Conservation (phyloP, 345 rosid genomes). For the Corchorus capsularis region DNA sequence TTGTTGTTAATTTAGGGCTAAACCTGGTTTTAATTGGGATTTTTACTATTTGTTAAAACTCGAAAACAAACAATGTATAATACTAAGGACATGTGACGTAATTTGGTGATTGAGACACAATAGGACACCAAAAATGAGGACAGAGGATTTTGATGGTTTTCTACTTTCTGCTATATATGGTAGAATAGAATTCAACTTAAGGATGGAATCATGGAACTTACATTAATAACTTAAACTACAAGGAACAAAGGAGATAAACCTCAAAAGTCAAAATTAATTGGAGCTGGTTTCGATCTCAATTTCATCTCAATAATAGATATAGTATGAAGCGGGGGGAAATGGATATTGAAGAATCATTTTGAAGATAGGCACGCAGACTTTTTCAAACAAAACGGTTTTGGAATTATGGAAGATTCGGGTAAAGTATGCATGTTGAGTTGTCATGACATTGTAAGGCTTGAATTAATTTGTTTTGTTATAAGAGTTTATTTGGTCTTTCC, state of each 20-base stretch:
- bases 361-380: background rate
- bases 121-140: no score
- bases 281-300: no score
- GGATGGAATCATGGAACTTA: slow-evolving; percentile 13
- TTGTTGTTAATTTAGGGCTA: no score
- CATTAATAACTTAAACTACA: background rate
- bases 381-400: slow-evolving; percentile 16
- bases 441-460: background rate
- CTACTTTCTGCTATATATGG: background rate
- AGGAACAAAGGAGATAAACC: background rate
- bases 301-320: no score
- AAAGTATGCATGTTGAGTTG: background rate
- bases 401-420: background rate
- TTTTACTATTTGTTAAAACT: no score
- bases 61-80: no score
- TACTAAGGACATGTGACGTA: no score
- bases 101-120: no score
- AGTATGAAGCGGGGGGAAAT: background rate
- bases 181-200: slow-evolving; percentile 10
- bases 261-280: no score
- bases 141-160: no score
- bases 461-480: background rate
- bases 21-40: no score
- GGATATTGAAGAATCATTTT: background rate
- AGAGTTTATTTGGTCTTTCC: background rate